Evolutionary conservation across 306 rosid genomes (phyloP).

Genomic region (Quercus wislizeni): DNA sequence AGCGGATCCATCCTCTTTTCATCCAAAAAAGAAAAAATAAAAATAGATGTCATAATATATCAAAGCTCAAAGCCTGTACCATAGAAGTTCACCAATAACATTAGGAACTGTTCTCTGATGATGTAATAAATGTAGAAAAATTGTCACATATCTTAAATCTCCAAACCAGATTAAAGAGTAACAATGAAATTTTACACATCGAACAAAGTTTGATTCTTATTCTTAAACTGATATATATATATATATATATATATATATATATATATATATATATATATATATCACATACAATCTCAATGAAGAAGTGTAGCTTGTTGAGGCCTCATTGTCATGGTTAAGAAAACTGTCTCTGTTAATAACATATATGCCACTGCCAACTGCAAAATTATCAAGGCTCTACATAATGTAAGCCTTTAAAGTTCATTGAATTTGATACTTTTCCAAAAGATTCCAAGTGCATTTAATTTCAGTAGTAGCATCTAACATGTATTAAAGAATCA

Average conservation of each 20-base stretch:
- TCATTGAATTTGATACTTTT: neutral
- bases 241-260: neutral
- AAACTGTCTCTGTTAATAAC: neutral
- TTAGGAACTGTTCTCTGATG: neutral
- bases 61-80: neutral
- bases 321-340: neutral
- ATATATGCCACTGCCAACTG: neutral
- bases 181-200: too few relatives aligned
- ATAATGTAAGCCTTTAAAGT: neutral
- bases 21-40: neutral
- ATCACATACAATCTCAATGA: neutral
- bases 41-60: neutral
- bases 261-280: neutral
- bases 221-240: neutral
- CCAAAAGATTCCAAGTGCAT: neutral
- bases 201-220: neutral
- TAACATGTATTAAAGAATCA: neutral
- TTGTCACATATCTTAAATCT: neutral
- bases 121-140: neutral
- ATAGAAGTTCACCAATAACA: neutral
- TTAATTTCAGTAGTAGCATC: neutral
- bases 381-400: neutral
- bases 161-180: neutral
- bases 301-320: neutral
- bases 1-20: slow-evolving; percentile 19